Evolutionary conservation across 352 stramenopile species (phyloP).

Genomic region (Peronospora farinosa): DNA sequence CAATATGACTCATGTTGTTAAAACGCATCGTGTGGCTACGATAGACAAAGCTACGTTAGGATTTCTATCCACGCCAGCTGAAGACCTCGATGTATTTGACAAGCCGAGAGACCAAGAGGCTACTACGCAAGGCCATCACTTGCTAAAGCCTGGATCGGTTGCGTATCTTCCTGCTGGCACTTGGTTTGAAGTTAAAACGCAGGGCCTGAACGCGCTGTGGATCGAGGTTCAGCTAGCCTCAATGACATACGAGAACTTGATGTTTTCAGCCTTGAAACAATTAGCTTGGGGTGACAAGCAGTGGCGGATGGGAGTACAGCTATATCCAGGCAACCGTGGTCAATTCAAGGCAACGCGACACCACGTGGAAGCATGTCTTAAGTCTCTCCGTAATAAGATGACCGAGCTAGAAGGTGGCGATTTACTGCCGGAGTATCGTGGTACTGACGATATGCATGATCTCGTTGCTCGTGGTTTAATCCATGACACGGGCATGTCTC

Average conservation of each 20-base stretch:
- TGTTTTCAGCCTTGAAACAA: slow-evolving; percentile 27
- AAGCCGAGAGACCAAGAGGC: slow-evolving; percentile 2
- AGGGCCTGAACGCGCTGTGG: slow-evolving; percentile 26
- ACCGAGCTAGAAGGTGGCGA: slow-evolving; percentile 18
- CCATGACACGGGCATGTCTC: not conserved
- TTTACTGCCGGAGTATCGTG: slow-evolving; percentile 35
- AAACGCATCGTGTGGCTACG: slow-evolving; percentile 16
- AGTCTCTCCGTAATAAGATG: slow-evolving; percentile 15
- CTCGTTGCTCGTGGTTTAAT: slow-evolving; percentile 6
- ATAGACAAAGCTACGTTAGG: not conserved
- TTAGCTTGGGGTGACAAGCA: slow-evolving; percentile 24
- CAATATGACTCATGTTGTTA: slow-evolving; percentile 10
- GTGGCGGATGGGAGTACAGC: slow-evolving; percentile 20
- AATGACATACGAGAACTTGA: slow-evolving; percentile 21
- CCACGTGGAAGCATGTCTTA: slow-evolving; percentile 19
- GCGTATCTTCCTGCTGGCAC: slow-evolving; percentile 46
- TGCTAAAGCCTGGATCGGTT: slow-evolving; percentile 35
- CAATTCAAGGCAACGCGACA: slow-evolving; percentile 8
- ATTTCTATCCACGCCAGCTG: slow-evolving; percentile 12
- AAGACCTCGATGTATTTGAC: slow-evolving; percentile 25
- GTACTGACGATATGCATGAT: slow-evolving; percentile 19
- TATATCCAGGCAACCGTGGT: slow-evolving; percentile 7
- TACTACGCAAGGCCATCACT: slow-evolving; percentile 5
- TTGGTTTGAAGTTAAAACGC: slow-evolving; percentile 35
- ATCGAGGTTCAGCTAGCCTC: slow-evolving; percentile 39